Conservation (phyloP, 352 stramenopile genomes). For the Phytophthora litchii region DNA sequence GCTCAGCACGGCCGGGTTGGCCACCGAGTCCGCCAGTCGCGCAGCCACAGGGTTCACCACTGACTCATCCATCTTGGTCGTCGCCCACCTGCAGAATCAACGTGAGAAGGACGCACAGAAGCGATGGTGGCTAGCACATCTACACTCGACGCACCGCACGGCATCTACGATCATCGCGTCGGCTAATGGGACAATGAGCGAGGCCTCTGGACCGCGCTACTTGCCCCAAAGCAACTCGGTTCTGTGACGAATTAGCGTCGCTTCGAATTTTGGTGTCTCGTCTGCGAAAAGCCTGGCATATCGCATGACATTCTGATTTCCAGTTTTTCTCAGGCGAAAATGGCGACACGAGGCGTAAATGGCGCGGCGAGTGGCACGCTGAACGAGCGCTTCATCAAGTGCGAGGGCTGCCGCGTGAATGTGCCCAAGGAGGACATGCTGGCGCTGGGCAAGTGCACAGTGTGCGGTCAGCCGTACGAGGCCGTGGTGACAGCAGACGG, state of each 20-base stretch:
- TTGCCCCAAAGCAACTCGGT: slow-evolving; percentile 3
- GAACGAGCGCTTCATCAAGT: slow-evolving; percentile 86
- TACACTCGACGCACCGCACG: slow-evolving; percentile 38
- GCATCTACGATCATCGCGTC: slow-evolving; percentile 51
- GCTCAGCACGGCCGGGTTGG: slow-evolving; percentile 78
- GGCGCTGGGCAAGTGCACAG: slow-evolving; percentile 59
- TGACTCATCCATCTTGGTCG: slow-evolving; percentile 57
- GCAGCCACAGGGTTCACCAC: slow-evolving; percentile 64
- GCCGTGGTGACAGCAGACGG: slow-evolving; percentile 31
- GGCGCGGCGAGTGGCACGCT: slow-evolving; percentile 58
- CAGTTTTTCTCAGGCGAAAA: slow-evolving; percentile 11
- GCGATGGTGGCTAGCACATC: background rate
- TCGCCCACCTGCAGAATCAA: slow-evolving; percentile 45
- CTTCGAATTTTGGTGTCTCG: slow-evolving; percentile 20
- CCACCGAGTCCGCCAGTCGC: slow-evolving; percentile 67
- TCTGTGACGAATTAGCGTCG: slow-evolving; percentile 18
- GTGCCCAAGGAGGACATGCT: slow-evolving; percentile 82
- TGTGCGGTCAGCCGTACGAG: slow-evolving; percentile 57
- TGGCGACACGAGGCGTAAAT: slow-evolving; percentile 57
- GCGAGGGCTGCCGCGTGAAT: slow-evolving; percentile 72
- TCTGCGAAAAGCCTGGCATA: slow-evolving; percentile 20
- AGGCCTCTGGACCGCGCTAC: background rate
- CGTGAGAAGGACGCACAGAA: background rate
- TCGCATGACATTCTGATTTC: slow-evolving; percentile 18
- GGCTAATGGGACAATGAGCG: slow-evolving; percentile 5